A percentile compares a stretch with the other conserved stretches of the same genome.
Evolutionary conservation across 495 filamentous ascomycete species (phyloP).

Genomic region (Aspergillus diversus): DNA sequence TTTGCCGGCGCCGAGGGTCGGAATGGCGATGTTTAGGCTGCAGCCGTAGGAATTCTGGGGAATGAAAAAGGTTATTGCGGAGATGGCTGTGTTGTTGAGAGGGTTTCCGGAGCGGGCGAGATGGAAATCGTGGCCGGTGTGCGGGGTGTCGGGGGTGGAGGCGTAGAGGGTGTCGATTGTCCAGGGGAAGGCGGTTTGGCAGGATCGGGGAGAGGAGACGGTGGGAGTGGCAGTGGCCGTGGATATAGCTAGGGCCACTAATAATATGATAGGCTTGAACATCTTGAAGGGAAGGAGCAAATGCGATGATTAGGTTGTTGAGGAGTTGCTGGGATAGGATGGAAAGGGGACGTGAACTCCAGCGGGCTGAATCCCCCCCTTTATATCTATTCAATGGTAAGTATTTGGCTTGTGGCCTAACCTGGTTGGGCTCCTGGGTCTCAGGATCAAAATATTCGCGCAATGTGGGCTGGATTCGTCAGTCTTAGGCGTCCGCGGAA

Average conservation of each 20-base stretch:
- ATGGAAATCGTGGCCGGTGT: constrained; percentile 13
- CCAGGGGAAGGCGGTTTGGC: constrained; percentile 18
- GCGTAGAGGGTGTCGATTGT: constrained; percentile 23
- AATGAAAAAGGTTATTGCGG: constrained; percentile 26
- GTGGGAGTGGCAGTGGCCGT: not conserved
- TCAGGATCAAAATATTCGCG: too few relatives aligned
- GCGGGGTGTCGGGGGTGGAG: constrained; percentile 15
- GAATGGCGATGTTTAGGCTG: constrained; percentile 22
- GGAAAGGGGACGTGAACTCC: too few relatives aligned
- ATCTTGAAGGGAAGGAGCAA: not conserved
- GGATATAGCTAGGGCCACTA: not conserved
- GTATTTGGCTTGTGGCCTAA: too few relatives aligned
- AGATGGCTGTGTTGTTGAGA: constrained; percentile 7
- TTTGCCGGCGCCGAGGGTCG: constrained; percentile 11
- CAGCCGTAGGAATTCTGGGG: constrained; percentile 26
- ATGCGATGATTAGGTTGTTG: too few relatives aligned
- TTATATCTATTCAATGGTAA: too few relatives aligned
- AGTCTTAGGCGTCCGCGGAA: too few relatives aligned
- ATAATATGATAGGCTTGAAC: not conserved
- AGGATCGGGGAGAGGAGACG: constrained; percentile 13
- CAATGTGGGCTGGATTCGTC: too few relatives aligned
- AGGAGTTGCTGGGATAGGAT: too few relatives aligned
- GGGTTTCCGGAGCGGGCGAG: constrained; percentile 19
- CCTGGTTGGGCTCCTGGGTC: too few relatives aligned
- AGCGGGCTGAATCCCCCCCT: too few relatives aligned